Percentiles rank a stretch among this genome's conserved stretches.
phyloP scores from a whole-genome alignment of 148 eudicot genomes.

The Rhododendron ovatum region DNA sequence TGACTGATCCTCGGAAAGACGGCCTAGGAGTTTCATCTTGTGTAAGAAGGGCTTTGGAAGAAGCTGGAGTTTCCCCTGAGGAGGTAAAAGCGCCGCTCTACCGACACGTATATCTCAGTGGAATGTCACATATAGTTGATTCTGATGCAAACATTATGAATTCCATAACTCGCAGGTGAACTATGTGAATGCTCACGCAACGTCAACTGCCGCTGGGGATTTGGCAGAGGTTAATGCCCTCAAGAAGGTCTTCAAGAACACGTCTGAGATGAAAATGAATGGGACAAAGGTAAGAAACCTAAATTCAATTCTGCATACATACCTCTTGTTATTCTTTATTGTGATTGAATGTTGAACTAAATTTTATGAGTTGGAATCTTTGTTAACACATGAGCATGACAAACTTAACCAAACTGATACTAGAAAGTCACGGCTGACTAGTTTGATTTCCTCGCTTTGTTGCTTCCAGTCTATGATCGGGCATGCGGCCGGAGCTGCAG shows the following conservation, averaged over 20 bases:
- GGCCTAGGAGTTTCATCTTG: conserved; percentile 58
- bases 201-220: conserved; percentile 49
- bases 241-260: conserved; percentile 49
- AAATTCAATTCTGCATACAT: not conserved
- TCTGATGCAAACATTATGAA: too few relatives aligned
- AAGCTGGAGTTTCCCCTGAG: conserved; percentile 52
- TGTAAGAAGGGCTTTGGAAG: conserved; percentile 37
- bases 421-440: not conserved
- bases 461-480: conserved; percentile 53
- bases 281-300: conserved; percentile 42
- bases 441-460: not conserved
- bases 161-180: conserved; percentile 33
- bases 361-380: not conserved
- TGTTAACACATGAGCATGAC: too few relatives aligned
- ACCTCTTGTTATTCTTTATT: not conserved
- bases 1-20: conserved; percentile 54
- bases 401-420: not conserved
- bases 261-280: conserved; percentile 57
- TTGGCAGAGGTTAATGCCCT: conserved; percentile 54
- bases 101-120: not conserved
- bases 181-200: conserved; percentile 57
- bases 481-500: conserved; percentile 64
- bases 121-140: not conserved
- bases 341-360: not conserved
- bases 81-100: conserved; percentile 25